phyloP scores from a whole-genome alignment of 164 flowering plant species.

The Warburgia ugandensis region DNA sequence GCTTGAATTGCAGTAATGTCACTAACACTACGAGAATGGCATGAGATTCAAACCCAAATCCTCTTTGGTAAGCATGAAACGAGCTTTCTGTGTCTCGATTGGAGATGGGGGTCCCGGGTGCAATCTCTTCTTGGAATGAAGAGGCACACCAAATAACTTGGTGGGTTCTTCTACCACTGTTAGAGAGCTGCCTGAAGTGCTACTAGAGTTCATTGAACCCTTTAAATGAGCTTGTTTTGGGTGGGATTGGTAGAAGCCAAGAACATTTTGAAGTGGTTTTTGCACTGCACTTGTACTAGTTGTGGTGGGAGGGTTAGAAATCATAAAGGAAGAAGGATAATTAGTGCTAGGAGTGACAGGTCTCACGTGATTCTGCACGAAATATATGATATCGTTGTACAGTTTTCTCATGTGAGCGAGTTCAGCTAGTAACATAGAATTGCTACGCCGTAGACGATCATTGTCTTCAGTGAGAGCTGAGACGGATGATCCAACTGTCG shows the following conservation, averaged over 20 bases:
- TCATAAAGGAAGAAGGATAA: conserved; percentile 35
- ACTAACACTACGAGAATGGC: conserved; percentile 61
- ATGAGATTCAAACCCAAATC: conserved; percentile 85
- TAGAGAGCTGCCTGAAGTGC: conserved; percentile 30
- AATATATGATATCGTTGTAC: conserved; percentile 89
- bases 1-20: conserved; percentile 3
- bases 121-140: conserved; percentile 74
- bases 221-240: conserved; percentile 21
- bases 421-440: conserved; percentile 74
- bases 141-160: conserved; percentile 80
- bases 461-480: conserved; percentile 75
- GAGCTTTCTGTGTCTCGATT: conserved; percentile 42
- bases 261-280: conserved; percentile 32
- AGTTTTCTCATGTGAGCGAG: conserved; percentile 90
- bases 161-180: conserved; percentile 46
- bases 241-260: conserved; percentile 28
- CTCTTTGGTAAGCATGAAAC: conserved; percentile 47
- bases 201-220: conserved; percentile 12
- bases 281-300: conserved; percentile 14
- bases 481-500: conserved; percentile 14
- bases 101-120: conserved; percentile 48
- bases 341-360: conserved; percentile 73
- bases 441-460: conserved; percentile 74
- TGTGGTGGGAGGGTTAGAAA: conserved; percentile 15
- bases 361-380: conserved; percentile 89